Percentiles rank a stretch among this genome's conserved stretches.
Evolutionary conservation across 805 yeast species (phyloP).

Genomic region (Nadsonia fulvescens): DNA sequence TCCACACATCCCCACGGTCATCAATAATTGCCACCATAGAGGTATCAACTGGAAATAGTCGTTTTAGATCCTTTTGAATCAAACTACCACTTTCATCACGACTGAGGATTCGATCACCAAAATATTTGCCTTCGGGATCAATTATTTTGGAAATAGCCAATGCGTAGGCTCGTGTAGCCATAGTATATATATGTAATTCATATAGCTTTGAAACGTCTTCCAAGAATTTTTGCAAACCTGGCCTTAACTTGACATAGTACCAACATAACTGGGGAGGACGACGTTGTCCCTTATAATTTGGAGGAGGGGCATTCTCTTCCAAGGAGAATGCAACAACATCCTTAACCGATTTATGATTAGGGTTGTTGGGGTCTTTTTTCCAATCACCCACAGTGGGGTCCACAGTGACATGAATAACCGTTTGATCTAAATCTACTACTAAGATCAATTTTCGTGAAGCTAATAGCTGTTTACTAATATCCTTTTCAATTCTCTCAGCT

Average conservation of each 20-base stretch:
- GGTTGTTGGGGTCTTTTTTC: constrained; percentile 73
- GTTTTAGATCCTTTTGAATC: constrained; percentile 70
- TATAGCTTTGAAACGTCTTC: constrained; percentile 42
- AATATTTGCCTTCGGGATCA: constrained; percentile 73
- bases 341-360: constrained; percentile 68
- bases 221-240: constrained; percentile 65
- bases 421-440: constrained; percentile 93
- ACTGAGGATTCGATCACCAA: constrained; percentile 81
- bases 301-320: constrained; percentile 42
- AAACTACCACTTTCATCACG: constrained; percentile 90
- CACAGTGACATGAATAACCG: constrained; percentile 93
- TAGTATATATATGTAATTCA: constrained; percentile 89
- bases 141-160: constrained; percentile 73
- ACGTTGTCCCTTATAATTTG: constrained; percentile 37
- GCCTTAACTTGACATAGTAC: constrained; percentile 86
- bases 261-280: constrained; percentile 41
- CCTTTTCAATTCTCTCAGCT: constrained; percentile 67
- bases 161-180: constrained; percentile 95
- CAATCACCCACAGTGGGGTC: constrained; percentile 96
- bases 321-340: constrained; percentile 65
- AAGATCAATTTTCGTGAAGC: constrained; percentile 55
- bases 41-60: constrained; percentile 89
- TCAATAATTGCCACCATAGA: constrained; percentile 93
- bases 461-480: constrained; percentile 41
- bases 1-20: constrained; percentile 98